phyloP scores from a whole-genome alignment of 768 basidiomycete species.

The Xerocomus spinulosus region DNA sequence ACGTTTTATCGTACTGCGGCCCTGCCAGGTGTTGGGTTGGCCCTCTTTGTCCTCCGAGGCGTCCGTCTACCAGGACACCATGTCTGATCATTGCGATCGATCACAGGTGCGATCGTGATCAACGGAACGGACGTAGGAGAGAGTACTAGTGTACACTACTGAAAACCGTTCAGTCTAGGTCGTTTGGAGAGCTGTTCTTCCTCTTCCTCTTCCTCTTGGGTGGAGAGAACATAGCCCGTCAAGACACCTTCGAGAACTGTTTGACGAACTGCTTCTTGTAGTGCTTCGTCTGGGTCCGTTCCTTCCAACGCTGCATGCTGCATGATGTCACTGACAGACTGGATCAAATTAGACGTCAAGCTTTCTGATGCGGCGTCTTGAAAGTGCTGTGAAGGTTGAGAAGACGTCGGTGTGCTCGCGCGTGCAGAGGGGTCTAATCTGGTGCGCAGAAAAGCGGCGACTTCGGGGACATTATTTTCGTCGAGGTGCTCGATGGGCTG shows the following conservation, averaged over 20 bases:
- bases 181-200: conserved; percentile 20
- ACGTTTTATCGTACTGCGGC: conserved; percentile 22
- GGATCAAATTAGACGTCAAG: conserved; percentile 64
- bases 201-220: conserved; percentile 10
- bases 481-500: conserved; percentile 63
- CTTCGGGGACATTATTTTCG: conserved; percentile 68
- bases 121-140: conserved; percentile 23
- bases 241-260: conserved; percentile 65
- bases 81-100: conserved; percentile 31
- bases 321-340: conserved; percentile 64
- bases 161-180: conserved; percentile 22
- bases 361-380: conserved; percentile 67
- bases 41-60: conserved; percentile 16
- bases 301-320: conserved; percentile 52
- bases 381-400: conserved; percentile 55
- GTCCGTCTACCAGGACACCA: conserved; percentile 2
- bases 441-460: conserved; percentile 58
- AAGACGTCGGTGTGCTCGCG: conserved; percentile 1
- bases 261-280: conserved; percentile 54
- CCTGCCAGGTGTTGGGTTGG: conserved; percentile 20
- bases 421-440: conserved; percentile 16
- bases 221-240: conserved; percentile 54
- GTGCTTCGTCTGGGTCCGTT: conserved; percentile 60
- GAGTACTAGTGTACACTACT: not conserved
- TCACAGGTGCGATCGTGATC: conserved; percentile 32